Conservation (phyloP, 1,139 yeast species). For the Scheffersomyces insectosa region DNA sequence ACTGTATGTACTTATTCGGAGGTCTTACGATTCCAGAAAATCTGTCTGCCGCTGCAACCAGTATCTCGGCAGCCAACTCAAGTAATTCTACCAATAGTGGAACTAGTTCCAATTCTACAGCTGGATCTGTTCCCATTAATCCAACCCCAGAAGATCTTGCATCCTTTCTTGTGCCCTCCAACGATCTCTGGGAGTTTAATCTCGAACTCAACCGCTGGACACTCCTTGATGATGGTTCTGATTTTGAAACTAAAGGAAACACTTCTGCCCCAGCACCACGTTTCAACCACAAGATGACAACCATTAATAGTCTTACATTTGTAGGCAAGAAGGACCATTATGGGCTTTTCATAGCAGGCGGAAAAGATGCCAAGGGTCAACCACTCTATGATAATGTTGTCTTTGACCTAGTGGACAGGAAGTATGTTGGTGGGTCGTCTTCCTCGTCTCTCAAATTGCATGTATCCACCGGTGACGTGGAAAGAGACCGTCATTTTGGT, state of each 20-base stretch:
- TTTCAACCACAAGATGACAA: conserved; percentile 54
- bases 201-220: conserved; percentile 53
- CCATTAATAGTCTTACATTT: conserved; percentile 40
- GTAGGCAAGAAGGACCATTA: conserved; percentile 49
- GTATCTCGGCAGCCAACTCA: not conserved
- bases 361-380: conserved; percentile 46
- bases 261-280: conserved; percentile 41
- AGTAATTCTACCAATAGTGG: too few relatives aligned
- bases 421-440: conserved; percentile 36
- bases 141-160: not conserved
- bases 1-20: conserved; percentile 59
- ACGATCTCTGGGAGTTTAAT: conserved; percentile 70
- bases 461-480: conserved; percentile 15
- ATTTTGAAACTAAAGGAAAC: conserved; percentile 20
- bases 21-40: conserved; percentile 45
- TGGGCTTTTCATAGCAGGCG: conserved; percentile 64
- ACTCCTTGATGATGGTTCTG: conserved; percentile 44
- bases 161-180: conserved; percentile 42
- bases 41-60: conserved; percentile 3
- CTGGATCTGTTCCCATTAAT: not conserved
- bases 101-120: not conserved
- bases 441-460: conserved; percentile 28
- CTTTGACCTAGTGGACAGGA: conserved; percentile 51
- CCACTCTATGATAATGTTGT: conserved; percentile 46
- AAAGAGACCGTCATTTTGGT: conserved; percentile 7